Evolutionary conservation across 2,329 filamentous ascomycete genomes (phyloP).

Genomic region (Eurotiales sp.): DNA sequence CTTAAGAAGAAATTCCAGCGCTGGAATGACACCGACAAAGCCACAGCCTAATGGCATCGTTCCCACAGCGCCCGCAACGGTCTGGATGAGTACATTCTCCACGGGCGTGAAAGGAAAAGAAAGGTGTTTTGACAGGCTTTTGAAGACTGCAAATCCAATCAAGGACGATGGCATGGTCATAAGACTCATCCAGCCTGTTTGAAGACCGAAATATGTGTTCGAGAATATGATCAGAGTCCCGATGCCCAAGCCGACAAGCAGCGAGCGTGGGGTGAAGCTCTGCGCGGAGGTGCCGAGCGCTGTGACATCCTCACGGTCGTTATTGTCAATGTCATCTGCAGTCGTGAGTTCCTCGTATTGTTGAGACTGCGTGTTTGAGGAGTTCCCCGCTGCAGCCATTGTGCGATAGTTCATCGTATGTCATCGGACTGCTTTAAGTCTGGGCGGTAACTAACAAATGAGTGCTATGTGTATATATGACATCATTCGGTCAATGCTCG

Average conservation of each 20-base stretch:
- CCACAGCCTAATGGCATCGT: constrained; percentile 96
- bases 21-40: constrained; percentile 91
- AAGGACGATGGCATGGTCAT: constrained; percentile 97
- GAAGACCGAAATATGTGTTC: constrained; percentile 98
- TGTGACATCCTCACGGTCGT: background rate
- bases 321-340: background rate
- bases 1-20: constrained; percentile 79
- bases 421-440: no score
- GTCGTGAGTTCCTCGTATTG: background rate
- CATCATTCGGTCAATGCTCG: no score
- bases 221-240: constrained; percentile 91
- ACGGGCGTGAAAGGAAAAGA: constrained; percentile 83
- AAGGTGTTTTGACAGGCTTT: constrained; percentile 67
- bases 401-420: constrained; percentile 34
- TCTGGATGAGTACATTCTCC: constrained; percentile 95
- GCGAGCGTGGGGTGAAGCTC: constrained; percentile 81
- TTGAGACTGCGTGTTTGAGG: constrained; percentile 10
- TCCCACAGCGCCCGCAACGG: constrained; percentile 89
- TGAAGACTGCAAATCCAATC: constrained; percentile 93
- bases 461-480: no score
- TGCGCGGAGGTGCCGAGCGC: constrained; percentile 28
- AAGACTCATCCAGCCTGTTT: constrained; percentile 77
- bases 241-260: constrained; percentile 75
- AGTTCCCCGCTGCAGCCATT: constrained; percentile 11
- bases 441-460: no score